These are phyloP conservation scores for Candida vaughaniae DNA, from an alignment of 805 yeast genomes.

Conservation along the genomic window DNA sequence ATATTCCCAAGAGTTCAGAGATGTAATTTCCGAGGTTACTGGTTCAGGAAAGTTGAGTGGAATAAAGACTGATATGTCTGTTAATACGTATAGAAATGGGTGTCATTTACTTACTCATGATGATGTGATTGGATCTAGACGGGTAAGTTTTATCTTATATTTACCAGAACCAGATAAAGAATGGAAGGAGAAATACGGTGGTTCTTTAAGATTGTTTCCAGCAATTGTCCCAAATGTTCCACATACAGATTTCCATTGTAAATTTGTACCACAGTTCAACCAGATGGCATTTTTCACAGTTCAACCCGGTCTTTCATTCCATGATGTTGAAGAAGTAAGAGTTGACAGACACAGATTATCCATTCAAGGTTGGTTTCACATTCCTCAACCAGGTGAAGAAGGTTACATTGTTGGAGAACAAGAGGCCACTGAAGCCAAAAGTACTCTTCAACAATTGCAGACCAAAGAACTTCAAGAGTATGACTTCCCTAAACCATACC, in stretches of 20 bases:
- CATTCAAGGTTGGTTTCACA: conserved; percentile 98
- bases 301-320: conserved; percentile 95
- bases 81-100: conserved; percentile 87
- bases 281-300: conserved; percentile 95
- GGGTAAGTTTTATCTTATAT: conserved; percentile 90
- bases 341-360: conserved; percentile 89
- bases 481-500: conserved; percentile 72
- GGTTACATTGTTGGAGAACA: conserved; percentile 85
- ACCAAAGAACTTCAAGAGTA: conserved; percentile 72
- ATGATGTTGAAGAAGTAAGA: conserved; percentile 95
- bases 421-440: conserved; percentile 67
- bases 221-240: conserved; percentile 90
- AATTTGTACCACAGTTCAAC: conserved; percentile 88
- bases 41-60: conserved; percentile 90
- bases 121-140: conserved; percentile 93
- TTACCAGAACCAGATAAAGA: conserved; percentile 86
- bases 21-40: conserved; percentile 71
- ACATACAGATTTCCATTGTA: conserved; percentile 63
- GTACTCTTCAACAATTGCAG: conserved; percentile 78
- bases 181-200: conserved; percentile 95
- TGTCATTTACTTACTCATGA: conserved; percentile 95
- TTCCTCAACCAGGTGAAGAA: conserved; percentile 89
- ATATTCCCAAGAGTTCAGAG: conserved; percentile 82
- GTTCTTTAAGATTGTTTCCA: conserved; percentile 83
- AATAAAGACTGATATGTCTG: conserved; percentile 85